A percentile compares a stretch with the other conserved stretches of the same genome.
Conservation (phyloP, 2,329 filamentous ascomycete species). For the Aspergillus felis region DNA sequence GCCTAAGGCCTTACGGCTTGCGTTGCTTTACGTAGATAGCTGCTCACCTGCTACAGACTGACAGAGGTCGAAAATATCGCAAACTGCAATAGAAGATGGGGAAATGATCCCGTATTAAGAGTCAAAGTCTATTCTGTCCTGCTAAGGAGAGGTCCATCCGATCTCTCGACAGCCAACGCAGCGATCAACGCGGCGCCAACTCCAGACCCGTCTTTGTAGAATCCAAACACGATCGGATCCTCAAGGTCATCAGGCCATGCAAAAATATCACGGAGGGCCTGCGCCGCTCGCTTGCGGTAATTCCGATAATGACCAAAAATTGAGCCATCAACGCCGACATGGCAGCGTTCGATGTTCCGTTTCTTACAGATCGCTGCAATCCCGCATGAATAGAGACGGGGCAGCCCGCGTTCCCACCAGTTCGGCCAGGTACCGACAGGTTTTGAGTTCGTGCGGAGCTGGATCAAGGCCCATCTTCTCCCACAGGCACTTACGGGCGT, state of each 20-base stretch:
- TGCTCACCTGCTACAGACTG: not conserved
- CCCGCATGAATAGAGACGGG: conserved; percentile 82
- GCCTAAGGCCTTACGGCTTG: not conserved
- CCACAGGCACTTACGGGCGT: conserved; percentile 71
- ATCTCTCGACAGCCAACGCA: conserved; percentile 42
- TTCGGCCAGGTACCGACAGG: conserved; percentile 83
- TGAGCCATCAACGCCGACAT: conserved; percentile 91
- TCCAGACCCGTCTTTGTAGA: conserved; percentile 86
- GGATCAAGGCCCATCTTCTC: conserved; percentile 66
- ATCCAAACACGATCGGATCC: conserved; percentile 75
- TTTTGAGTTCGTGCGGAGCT: conserved; percentile 73
- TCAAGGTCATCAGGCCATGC: conserved; percentile 77
- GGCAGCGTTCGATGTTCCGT: conserved; percentile 76
- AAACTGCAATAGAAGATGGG: not conserved
- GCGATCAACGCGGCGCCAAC: conserved; percentile 89
- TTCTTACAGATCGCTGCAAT: conserved; percentile 96
- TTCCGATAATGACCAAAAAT: conserved; percentile 99
- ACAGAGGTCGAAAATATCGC: not conserved
- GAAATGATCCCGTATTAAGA: not conserved
- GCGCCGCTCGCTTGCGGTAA: conserved; percentile 83
- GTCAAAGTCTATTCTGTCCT: not conserved
- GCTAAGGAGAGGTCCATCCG: not conserved
- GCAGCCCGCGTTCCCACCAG: conserved; percentile 89
- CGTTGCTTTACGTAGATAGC: not conserved
- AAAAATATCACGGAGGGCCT: conserved; percentile 83